Conservation (phyloP, 2,329 filamentous ascomycete genomes). For the Aspergillus fumigatus region DNA sequence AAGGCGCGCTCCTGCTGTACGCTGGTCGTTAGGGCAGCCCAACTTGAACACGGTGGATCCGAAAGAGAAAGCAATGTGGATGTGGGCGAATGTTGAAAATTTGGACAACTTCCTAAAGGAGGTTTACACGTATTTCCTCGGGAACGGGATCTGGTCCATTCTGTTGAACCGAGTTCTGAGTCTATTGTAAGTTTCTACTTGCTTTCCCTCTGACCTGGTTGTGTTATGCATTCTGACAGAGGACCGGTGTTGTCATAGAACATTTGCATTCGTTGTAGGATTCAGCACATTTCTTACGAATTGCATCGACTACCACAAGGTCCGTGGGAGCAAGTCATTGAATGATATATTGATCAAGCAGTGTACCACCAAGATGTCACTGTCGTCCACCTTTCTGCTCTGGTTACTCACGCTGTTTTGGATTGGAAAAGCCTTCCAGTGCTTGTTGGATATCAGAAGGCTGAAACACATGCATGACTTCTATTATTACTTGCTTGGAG, state of each 20-base stretch:
- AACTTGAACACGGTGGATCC: conserved; percentile 49
- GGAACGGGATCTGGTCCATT: conserved; percentile 81
- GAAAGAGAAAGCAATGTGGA: conserved; percentile 79
- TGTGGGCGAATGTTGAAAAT: conserved; percentile 88
- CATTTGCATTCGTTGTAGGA: conserved; percentile 74
- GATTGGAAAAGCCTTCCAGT: conserved; percentile 72
- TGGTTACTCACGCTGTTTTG: conserved; percentile 86
- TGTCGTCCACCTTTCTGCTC: conserved; percentile 69
- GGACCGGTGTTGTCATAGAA: conserved; percentile 44
- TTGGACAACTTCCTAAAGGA: conserved; percentile 81
- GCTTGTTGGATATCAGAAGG: conserved; percentile 67
- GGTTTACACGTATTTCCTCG: conserved; percentile 81
- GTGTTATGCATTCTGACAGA: neutral
- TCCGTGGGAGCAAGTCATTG: conserved; percentile 61
- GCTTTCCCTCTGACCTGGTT: neutral
- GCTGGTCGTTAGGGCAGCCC: conserved; percentile 27
- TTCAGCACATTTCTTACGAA: conserved; percentile 80
- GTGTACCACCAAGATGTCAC: conserved; percentile 71
- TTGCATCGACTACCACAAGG: conserved; percentile 74
- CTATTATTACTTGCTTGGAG: conserved; percentile 74
- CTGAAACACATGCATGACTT: conserved; percentile 79
- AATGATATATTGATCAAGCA: conserved; percentile 63
- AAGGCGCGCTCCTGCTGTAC: conserved; percentile 15
- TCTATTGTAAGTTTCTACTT: conserved; percentile 56
- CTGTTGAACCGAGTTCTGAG: conserved; percentile 66